Base-by-base conservation (phyloP, 23 red algal genomes). In the Porphyridium purpureum region DNA sequence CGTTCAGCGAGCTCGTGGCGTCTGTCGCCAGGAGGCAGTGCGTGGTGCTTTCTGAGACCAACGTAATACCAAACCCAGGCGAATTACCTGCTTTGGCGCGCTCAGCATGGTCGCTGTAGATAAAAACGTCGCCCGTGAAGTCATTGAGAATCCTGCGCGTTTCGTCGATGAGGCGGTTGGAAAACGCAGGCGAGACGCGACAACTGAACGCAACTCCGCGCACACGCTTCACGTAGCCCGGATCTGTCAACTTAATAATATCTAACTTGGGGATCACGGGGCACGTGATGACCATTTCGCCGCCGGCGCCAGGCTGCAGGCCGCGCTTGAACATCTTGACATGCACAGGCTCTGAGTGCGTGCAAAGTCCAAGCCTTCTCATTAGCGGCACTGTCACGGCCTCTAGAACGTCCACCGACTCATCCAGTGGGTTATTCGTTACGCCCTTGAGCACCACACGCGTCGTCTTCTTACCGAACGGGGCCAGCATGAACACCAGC, bases 191-290 rank as follows among this genome's bases (percentile, higher is more conserved):
- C 19, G 64, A 61, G 25, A 67, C 58, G 21, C 65, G 32, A 59
- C 69, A 75, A 35, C 44, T 38, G 38, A 68, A 81, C 3, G 74
- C 84, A 5, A 73, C 22, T 14, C 84, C 84, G 20, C 84, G 34
- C 17, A 93, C 60, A 21, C 84, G 67, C 55, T 93, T 93, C 11
- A 93, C 61, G 46, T 66, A 46, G 29, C 73, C 74, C 33, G 67
- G 21, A 14, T 93, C 61, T 20, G 62, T 59, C 20, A 80, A 49
- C n/a, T 93, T 74, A 8, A 93, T 60, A 0, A 74, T 53, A 2
- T 44, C 56, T 15, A 75, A 9, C 41, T 75, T 79, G 9, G 33
- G 50, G 8, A 78, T n/a, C n/a, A 78, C 60, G 20, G 46, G 59
- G 55, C 82, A 76, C 3, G 68, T 56, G 35, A 88, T 75, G 3